These are phyloP conservation scores for Sabuloglossum arenarium DNA, from an alignment of 495 filamentous ascomycete species.

Conservation along the genomic window DNA sequence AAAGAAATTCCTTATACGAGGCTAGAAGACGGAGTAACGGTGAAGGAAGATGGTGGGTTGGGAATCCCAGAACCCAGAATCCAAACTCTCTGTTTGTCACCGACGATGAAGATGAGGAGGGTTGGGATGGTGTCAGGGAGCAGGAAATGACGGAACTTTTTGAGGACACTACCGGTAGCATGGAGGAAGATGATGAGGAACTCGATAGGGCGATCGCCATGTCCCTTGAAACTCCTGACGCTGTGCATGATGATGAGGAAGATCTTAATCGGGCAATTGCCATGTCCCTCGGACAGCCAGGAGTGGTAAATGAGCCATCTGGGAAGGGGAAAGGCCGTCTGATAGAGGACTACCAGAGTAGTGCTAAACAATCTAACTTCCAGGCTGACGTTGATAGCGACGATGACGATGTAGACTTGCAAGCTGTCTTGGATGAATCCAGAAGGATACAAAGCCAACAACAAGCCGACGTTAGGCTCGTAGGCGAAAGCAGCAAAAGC, in stretches of 20 bases:
- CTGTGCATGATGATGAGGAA: slow-evolving; percentile 23
- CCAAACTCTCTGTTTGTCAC: slow-evolving; percentile 45
- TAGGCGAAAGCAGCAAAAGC: slow-evolving; percentile 6
- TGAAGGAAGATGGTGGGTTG: background rate
- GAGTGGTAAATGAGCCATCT: background rate
- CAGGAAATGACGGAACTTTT: slow-evolving; percentile 9
- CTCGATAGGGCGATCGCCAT: slow-evolving; percentile 2
- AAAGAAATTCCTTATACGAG: slow-evolving; percentile 13
- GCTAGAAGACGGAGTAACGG: slow-evolving; percentile 5
- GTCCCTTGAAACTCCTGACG: slow-evolving; percentile 2
- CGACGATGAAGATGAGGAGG: slow-evolving; percentile 15
- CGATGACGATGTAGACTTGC: slow-evolving; percentile 37
- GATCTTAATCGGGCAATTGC: slow-evolving; percentile 66
- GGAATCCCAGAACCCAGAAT: background rate
- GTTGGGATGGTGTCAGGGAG: slow-evolving; percentile 11
- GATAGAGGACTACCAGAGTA: background rate
- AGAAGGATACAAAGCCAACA: slow-evolving; percentile 16
- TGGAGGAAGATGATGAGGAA: background rate
- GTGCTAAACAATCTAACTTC: background rate
- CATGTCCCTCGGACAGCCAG: slow-evolving; percentile 36
- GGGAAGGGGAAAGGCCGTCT: background rate
- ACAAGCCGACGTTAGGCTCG: background rate
- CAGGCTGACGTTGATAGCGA: slow-evolving; percentile 15
- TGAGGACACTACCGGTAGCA: slow-evolving; percentile 6
- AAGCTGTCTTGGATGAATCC: slow-evolving; percentile 31